Evolutionary conservation across 305 asterid species (phyloP).

Genomic region (Euphrasia arctica): DNA sequence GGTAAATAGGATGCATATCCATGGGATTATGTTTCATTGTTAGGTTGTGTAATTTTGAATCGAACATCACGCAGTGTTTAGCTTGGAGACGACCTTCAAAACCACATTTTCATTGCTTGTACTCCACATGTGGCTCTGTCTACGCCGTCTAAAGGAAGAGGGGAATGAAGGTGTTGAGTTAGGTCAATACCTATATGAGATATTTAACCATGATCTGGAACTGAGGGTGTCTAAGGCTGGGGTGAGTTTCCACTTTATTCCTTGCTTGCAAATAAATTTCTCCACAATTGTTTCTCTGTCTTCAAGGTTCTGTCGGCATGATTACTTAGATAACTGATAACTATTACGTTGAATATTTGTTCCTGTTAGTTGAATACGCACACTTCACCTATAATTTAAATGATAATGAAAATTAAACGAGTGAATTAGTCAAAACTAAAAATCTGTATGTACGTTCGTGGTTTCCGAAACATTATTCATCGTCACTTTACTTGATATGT

Average conservation of each 20-base stretch:
- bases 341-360: background rate
- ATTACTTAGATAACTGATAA: constrained; percentile 10
- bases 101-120: constrained; percentile 86
- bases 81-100: constrained; percentile 92
- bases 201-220: constrained; percentile 89
- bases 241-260: constrained; percentile 51
- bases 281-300: no score
- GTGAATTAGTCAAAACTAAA: background rate
- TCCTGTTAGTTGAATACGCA: background rate
- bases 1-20: constrained; percentile 17
- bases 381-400: constrained; percentile 8
- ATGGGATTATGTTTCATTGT: constrained; percentile 11
- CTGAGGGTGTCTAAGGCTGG: constrained; percentile 94
- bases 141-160: constrained; percentile 83
- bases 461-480: background rate
- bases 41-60: constrained; percentile 16
- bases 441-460: background rate
- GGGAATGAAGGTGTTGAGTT: constrained; percentile 90
- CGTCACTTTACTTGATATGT: constrained; percentile 4
- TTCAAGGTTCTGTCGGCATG: background rate
- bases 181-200: constrained; percentile 89
- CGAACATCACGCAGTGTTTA: constrained; percentile 62
- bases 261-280: background rate
- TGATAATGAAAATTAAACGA: constrained; percentile 7
- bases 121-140: constrained; percentile 93